Conservation (phyloP, 176 grass and related monocot species). For the Leersia perrieri region DNA sequence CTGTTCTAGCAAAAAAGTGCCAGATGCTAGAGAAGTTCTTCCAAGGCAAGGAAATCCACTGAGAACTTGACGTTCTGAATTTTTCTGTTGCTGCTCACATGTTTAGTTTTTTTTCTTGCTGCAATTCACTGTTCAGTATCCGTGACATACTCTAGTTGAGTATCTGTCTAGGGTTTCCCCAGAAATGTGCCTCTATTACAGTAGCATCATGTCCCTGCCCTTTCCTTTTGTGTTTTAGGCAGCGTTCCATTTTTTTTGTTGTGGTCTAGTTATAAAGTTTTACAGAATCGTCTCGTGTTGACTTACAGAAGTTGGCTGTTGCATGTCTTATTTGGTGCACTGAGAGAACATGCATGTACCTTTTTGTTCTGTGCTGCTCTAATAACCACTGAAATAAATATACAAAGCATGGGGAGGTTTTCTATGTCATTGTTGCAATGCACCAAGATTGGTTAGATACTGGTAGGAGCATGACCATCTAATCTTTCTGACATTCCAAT, state of each 20-base stretch:
- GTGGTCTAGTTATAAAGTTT: not conserved
- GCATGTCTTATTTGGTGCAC: slow-evolving; percentile 15
- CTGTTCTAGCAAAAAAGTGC: slow-evolving; percentile 54
- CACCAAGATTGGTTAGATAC: slow-evolving; percentile 8
- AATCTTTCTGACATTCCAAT: not conserved
- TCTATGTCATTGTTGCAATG: not conserved
- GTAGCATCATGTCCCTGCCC: not conserved
- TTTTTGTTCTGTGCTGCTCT: not conserved
- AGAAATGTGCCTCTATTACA: not conserved
- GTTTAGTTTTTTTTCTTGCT: not conserved
- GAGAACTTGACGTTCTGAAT: not conserved
- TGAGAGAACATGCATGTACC: not conserved
- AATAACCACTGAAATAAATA: not conserved
- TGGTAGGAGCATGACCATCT: not conserved
- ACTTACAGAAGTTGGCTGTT: not conserved
- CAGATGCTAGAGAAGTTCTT: slow-evolving; percentile 80
- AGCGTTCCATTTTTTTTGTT: not conserved
- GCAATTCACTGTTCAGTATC: not conserved
- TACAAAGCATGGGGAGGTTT: not conserved
- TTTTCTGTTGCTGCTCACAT: not conserved
- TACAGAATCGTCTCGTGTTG: not conserved
- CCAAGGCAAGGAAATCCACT: slow-evolving; percentile 39
- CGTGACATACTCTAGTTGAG: not conserved
- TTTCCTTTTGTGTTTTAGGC: not conserved
- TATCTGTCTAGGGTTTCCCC: not conserved